These are phyloP conservation scores for Xylaria sp. DNA, from an alignment of 495 filamentous ascomycete genomes.

Conservation along the genomic window DNA sequence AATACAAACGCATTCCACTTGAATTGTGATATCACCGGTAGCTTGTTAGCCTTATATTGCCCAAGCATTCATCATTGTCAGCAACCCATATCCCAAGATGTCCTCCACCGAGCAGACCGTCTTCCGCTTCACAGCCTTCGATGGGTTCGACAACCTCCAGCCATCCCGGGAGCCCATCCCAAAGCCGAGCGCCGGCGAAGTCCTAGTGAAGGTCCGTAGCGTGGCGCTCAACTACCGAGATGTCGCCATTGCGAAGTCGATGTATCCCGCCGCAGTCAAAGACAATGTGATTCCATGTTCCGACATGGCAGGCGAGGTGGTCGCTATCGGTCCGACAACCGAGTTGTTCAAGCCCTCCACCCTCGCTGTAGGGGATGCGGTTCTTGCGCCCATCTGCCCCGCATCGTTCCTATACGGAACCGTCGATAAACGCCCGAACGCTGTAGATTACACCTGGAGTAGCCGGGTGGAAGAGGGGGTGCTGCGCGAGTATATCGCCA, in stretches of 20 bases:
- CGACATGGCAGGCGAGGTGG: constrained; percentile 31
- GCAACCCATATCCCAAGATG: constrained; percentile 1
- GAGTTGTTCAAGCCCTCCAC: constrained; percentile 5
- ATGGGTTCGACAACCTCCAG: constrained; percentile 26
- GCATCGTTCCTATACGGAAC: constrained; percentile 47
- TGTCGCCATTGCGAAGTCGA: constrained; percentile 24
- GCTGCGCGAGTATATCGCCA: constrained; percentile 11
- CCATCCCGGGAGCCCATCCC: constrained; percentile 30
- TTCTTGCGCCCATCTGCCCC: constrained; percentile 11
- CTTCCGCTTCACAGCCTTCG: constrained; percentile 12
- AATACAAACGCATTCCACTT: not conserved
- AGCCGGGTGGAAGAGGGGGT: not conserved
- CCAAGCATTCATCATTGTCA: not conserved
- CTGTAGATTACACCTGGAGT: not conserved
- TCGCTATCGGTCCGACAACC: constrained; percentile 24
- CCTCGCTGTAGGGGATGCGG: constrained; percentile 17
- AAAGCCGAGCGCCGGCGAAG: constrained; percentile 21
- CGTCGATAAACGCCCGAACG: constrained; percentile 52
- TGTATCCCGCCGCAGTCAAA: not conserved
- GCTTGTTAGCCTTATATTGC: not conserved
- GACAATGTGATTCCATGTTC: constrained; percentile 30
- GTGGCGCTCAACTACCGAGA: constrained; percentile 28
- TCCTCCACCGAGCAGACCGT: constrained; percentile 11
- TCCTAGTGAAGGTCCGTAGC: constrained; percentile 29
- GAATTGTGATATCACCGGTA: not conserved